A percentile compares a stretch with the other conserved stretches of the same genome.
Evolutionary conservation across 1,284 basidiomycete genomes (phyloP).

Genomic region (Neotropicomus parvogracilis): DNA sequence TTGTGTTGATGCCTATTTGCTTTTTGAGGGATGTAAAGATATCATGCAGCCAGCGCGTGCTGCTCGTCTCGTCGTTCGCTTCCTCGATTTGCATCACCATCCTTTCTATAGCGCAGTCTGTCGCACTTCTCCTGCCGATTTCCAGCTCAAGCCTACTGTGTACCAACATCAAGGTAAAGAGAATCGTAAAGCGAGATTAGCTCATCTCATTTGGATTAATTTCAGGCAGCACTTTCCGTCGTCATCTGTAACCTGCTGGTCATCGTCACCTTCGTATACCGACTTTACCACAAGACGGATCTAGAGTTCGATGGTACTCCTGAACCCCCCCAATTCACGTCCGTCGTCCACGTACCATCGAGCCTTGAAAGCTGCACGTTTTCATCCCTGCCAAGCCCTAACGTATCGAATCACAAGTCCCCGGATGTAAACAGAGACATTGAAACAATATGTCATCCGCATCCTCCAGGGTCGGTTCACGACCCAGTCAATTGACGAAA

Average conservation of each 20-base stretch:
- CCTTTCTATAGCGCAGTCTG: slow-evolving; percentile 10
- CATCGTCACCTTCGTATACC: slow-evolving; percentile 14
- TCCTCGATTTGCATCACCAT: slow-evolving; percentile 21
- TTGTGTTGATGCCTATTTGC: slow-evolving; percentile 14
- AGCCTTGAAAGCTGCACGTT: background rate
- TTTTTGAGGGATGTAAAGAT: slow-evolving; percentile 18
- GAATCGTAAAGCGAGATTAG: background rate
- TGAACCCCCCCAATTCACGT: slow-evolving; percentile 12
- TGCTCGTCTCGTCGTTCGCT: slow-evolving; percentile 19
- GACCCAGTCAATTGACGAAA: background rate
- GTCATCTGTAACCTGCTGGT: slow-evolving; percentile 25
- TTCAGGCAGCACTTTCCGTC: slow-evolving; percentile 17
- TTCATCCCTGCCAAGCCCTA: background rate
- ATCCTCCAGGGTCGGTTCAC: slow-evolving; percentile 2
- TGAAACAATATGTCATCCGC: background rate
- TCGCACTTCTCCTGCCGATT: slow-evolving; percentile 6
- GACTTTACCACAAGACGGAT: slow-evolving; percentile 9
- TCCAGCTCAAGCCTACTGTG: slow-evolving; percentile 5
- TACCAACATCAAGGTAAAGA: slow-evolving; percentile 20
- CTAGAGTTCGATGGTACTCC: background rate
- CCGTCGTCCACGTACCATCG: slow-evolving; percentile 2
- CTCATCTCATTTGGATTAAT: background rate
- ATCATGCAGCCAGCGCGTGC: slow-evolving; percentile 11
- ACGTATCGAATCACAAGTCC: background rate
- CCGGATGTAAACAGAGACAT: background rate